Percentiles rank a stretch among this genome's conserved stretches.
Evolutionary conservation across 768 basidiomycete species (phyloP).

Genomic region (Agaricus subrufescens): DNA sequence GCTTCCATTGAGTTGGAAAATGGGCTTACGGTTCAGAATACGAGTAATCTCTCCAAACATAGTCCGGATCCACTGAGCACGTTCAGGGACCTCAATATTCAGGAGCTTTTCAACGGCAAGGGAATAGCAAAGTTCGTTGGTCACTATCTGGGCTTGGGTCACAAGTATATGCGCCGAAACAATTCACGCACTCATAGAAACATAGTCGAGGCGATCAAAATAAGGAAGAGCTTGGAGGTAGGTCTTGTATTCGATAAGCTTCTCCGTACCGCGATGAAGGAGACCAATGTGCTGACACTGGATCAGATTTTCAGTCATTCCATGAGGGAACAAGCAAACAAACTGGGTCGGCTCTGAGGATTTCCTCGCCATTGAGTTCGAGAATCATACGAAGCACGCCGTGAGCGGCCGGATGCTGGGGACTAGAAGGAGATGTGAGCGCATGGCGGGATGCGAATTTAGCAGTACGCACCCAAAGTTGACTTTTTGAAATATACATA

Average conservation of each 20-base stretch:
- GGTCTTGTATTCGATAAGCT: constrained; percentile 98
- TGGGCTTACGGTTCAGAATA: constrained; percentile 77
- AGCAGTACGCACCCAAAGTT: constrained; percentile 79
- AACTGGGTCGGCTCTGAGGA: constrained; percentile 81
- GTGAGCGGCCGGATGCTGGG: constrained; percentile 98
- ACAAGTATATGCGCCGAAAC: not conserved
- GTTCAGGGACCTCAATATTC: constrained; percentile 94
- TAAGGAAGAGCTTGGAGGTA: constrained; percentile 97
- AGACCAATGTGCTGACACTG: constrained; percentile 82
- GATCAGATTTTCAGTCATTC: constrained; percentile 5
- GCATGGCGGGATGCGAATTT: not conserved
- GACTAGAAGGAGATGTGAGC: constrained; percentile 38
- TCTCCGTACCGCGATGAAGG: constrained; percentile 96
- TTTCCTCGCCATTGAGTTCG: constrained; percentile 96
- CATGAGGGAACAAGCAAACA: constrained; percentile 18
- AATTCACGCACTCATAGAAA: constrained; percentile 86
- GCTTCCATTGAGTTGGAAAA: constrained; percentile 1
- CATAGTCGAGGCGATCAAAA: constrained; percentile 98
- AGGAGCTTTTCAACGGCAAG: constrained; percentile 97
- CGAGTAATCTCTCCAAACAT: constrained; percentile 97
- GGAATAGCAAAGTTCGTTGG: constrained; percentile 96
- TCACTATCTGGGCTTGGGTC: constrained; percentile 57
- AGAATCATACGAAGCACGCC: constrained; percentile 97
- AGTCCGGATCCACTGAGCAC: constrained; percentile 97
- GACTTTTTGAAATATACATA: constrained; percentile 40